A percentile compares a stretch with the other conserved stretches of the same genome.
These are phyloP conservation scores for Chlorella variabilis DNA, from an alignment of 163 green algal genomes.

Conservation along the genomic window DNA sequence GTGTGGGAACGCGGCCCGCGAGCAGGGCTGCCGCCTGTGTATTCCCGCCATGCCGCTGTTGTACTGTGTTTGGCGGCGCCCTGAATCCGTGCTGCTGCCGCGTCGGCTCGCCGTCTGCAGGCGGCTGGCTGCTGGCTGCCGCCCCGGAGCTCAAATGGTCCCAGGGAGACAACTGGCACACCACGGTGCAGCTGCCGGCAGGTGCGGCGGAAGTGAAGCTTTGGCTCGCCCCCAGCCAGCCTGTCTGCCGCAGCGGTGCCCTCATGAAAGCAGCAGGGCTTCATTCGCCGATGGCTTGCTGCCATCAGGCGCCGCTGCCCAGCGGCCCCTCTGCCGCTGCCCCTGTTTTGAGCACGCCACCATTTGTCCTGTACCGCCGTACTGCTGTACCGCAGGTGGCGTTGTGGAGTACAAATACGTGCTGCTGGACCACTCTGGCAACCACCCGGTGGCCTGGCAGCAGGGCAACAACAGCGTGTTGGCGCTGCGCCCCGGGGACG, in stretches of 20 bases:
- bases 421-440: conserved; percentile 47
- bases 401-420: conserved; percentile 75
- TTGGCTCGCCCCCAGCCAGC: background rate
- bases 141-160: conserved; percentile 57
- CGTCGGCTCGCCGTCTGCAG: background rate
- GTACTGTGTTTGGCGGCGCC: too few species aligned
- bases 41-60: too few species aligned
- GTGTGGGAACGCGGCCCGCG: too few species aligned
- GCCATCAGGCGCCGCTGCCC: too few species aligned
- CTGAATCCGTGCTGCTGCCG: background rate
- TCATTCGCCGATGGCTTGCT: too few species aligned
- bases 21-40: too few species aligned
- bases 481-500: conserved; percentile 51
- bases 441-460: conserved; percentile 62
- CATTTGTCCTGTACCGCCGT: background rate
- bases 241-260: too few species aligned
- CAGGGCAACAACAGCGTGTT: conserved; percentile 72
- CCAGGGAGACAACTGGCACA: conserved; percentile 59
- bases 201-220: conserved; percentile 10
- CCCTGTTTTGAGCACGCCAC: background rate
- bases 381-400: background rate
- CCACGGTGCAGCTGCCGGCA: conserved; percentile 44
- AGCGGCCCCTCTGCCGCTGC: background rate
- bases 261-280: too few species aligned
- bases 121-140: conserved; percentile 46